Base-by-base conservation (phyloP, 2,329 filamentous ascomycete species). In the Didymosphaeria variabile region DNA sequence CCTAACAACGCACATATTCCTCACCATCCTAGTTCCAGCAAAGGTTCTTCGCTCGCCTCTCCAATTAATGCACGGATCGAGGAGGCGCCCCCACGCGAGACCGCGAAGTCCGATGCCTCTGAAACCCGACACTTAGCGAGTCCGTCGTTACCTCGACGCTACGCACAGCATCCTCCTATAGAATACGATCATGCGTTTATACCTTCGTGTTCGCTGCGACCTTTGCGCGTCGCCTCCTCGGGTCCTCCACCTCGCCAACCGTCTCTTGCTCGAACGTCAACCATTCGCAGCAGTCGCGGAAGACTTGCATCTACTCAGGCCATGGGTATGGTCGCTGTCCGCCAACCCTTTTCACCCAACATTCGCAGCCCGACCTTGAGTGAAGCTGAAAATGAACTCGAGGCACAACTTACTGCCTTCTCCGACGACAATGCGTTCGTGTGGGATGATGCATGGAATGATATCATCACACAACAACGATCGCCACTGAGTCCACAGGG, bases 321-420 rank as follows among this genome's bases (percentile, higher is more conserved):
- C 15, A 68, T 71, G 50, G 71, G 69, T 38, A 62, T 68, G 34
- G 68, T 73, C 29, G 71, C 68, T 12, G 67, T 71, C 44, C 68
- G 67, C 15, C 53, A 46, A 46, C 53, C 21, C 2, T 38, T 49
- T 34, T 46, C 51, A 34, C 31, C 50, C 55, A n/a, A 46, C 53
- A 46, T 65, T 21, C 45, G 67, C 19, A 84, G 79, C 58, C 81
- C 81, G n/a, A 82, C 81, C 0, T 70, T 83, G 51, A 83, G 81
- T 61, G 78, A 84, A 67, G 81, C 81, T 10, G 81, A 80, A 64
- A 66, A 75, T 13, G 80, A 81, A 31, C 65, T 78, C 21, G 69
- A 76, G 32, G 64, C 72, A 44, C 67, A 74, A 19, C 68, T 78
- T n/a, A 64, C 64, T 52, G 69, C 79, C 3, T 71, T 80, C 42